Evolutionary conservation across 2,329 filamentous ascomycete species (phyloP).

Genomic region (Ilyonectria robusta): DNA sequence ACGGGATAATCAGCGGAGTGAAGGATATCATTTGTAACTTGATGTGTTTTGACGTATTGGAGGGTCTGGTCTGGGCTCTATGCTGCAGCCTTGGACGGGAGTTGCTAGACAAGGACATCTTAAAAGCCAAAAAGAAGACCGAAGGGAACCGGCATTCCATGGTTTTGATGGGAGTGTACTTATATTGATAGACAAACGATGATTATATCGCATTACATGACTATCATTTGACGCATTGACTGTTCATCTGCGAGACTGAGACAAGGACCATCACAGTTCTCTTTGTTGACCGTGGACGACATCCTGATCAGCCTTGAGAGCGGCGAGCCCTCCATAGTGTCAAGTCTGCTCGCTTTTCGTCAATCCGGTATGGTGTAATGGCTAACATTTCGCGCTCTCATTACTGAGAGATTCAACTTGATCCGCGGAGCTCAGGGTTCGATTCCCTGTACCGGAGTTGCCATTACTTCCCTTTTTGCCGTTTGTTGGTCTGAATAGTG

Average conservation of each 20-base stretch:
- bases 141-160: conserved; percentile 21
- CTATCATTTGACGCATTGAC: neutral
- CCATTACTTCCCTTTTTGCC: neutral
- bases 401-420: conserved; percentile 38
- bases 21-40: conserved; percentile 29
- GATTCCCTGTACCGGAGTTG: conserved; percentile 4
- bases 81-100: conserved; percentile 28
- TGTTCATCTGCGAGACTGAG: neutral
- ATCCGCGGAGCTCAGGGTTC: conserved; percentile 30
- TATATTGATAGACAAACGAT: conserved; percentile 48
- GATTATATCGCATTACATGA: conserved; percentile 26
- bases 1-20: conserved; percentile 29
- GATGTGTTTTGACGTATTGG: conserved; percentile 16
- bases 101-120: conserved; percentile 41
- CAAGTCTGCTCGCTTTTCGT: neutral
- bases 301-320: neutral
- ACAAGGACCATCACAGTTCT: too few species aligned
- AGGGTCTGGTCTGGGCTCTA: conserved; percentile 17
- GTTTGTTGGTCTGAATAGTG: neutral
- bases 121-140: conserved; percentile 39
- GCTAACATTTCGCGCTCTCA: conserved; percentile 54
- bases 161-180: conserved; percentile 41
- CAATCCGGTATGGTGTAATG: conserved; percentile 53
- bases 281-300: too few species aligned
- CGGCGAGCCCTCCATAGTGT: neutral